Conservation (phyloP, 139 green algal genomes). For the Mychonastes homosphaera region DNA sequence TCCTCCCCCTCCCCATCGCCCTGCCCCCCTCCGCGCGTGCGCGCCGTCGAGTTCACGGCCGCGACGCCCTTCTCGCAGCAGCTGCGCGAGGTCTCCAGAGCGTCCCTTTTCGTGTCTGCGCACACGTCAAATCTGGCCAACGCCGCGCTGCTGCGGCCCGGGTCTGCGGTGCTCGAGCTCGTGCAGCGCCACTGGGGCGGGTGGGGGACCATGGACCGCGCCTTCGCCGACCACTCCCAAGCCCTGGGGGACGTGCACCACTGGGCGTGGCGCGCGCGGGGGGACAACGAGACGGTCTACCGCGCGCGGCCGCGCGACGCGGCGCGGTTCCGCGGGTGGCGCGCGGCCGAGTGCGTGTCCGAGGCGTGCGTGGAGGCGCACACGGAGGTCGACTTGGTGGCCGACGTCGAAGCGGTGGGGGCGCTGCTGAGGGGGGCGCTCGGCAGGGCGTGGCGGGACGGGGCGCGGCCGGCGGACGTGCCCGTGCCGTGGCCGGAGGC, state of each 20-base stretch:
- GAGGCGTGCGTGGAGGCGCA: conserved; percentile 80
- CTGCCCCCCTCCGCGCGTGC: background rate
- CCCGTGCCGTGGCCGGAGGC: no score
- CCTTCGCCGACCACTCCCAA: conserved; percentile 49
- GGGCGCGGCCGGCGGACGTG: no score
- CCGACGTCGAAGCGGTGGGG: conserved; percentile 45
- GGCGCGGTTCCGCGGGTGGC: conserved; percentile 51
- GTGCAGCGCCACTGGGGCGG: conserved; percentile 76
- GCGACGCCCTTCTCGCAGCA: conserved; percentile 56
- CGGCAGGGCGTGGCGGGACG: no score
- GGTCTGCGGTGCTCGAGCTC: conserved; percentile 63
- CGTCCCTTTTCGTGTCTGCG: conserved; percentile 61
- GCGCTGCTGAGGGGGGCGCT: conserved; percentile 31
- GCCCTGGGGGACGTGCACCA: conserved; percentile 81
- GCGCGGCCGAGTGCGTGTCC: conserved; percentile 42
- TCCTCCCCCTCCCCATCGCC: background rate
- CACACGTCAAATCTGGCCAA: conserved; percentile 83
- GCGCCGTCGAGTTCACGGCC: conserved; percentile 38
- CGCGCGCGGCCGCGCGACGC: background rate
- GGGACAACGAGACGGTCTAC: conserved; percentile 66
- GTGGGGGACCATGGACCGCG: conserved; percentile 51
- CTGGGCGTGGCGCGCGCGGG: conserved; percentile 61
- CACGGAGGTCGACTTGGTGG: conserved; percentile 68
- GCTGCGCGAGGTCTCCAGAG: conserved; percentile 57
- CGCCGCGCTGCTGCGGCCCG: conserved; percentile 63